phyloP scores from a whole-genome alignment of 1,139 yeast genomes.

The Taiozyma sp. region DNA sequence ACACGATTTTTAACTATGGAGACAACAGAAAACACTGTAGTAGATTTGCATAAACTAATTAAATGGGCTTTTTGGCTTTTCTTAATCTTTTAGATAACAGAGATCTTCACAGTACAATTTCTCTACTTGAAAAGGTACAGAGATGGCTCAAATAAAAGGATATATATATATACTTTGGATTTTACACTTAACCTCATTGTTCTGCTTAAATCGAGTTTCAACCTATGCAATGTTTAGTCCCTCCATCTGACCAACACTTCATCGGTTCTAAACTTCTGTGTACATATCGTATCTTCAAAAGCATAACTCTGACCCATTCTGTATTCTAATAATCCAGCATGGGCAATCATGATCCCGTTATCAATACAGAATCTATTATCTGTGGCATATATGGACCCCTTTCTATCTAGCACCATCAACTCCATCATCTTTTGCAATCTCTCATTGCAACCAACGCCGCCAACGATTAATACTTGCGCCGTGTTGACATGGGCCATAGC shows the following conservation, averaged over 20 bases:
- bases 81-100: too few species aligned
- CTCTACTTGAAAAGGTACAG: too few species aligned
- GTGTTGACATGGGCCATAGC: conserved; percentile 98
- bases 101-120: too few species aligned
- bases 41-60: too few species aligned
- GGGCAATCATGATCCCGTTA: conserved; percentile 98
- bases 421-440: conserved; percentile 96
- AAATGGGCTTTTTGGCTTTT: too few species aligned
- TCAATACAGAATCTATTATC: conserved; percentile 97
- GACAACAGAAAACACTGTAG: too few species aligned
- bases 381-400: conserved; percentile 86
- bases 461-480: conserved; percentile 86
- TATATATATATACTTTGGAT: too few species aligned
- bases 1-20: not conserved
- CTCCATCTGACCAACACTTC: conserved; percentile 91
- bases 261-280: conserved; percentile 91
- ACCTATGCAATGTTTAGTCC: conserved; percentile 29
- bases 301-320: conserved; percentile 68
- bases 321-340: conserved; percentile 86
- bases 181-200: too few species aligned
- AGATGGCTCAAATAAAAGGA: too few species aligned
- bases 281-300: conserved; percentile 72
- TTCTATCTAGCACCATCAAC: conserved; percentile 82
- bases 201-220: too few species aligned
- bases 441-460: conserved; percentile 95